Evolutionary conservation across 352 stramenopile species (phyloP).

Genomic region (Pythium diclinum): DNA sequence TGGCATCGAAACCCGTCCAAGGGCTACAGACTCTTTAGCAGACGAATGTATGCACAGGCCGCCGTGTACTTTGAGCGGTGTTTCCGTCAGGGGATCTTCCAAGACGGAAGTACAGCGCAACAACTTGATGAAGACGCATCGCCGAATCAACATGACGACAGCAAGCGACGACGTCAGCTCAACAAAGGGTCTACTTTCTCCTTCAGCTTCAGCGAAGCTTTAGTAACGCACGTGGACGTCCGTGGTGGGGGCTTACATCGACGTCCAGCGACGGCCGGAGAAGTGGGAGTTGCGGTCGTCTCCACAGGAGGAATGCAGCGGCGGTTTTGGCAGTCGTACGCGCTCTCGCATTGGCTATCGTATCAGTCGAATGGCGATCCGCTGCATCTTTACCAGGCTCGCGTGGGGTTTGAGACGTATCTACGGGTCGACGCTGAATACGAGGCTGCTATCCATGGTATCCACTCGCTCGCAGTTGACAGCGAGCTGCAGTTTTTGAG

Average conservation of each 20-base stretch:
- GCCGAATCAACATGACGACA: not conserved
- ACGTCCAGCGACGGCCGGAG: slow-evolving; percentile 5
- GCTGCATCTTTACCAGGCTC: slow-evolving; percentile 41
- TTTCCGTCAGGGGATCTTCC: slow-evolving; percentile 39
- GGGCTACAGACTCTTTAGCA: slow-evolving; percentile 36
- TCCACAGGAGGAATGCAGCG: slow-evolving; percentile 24
- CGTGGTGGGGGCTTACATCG: not conserved
- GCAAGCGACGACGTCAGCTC: not conserved
- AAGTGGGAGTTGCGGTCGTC: not conserved
- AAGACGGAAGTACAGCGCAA: not conserved
- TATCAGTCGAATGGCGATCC: slow-evolving; percentile 50
- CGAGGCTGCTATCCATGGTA: not conserved
- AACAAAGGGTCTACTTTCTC: slow-evolving; percentile 38
- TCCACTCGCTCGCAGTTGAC: not conserved
- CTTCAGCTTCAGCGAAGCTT: slow-evolving; percentile 46
- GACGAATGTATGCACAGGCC: slow-evolving; percentile 38
- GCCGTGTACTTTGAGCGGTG: slow-evolving; percentile 52
- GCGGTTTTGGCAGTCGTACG: slow-evolving; percentile 58
- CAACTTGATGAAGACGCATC: not conserved
- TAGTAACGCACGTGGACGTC: slow-evolving; percentile 17
- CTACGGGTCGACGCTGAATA: slow-evolving; percentile 16
- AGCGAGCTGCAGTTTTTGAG: slow-evolving; percentile 16
- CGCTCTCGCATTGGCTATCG: slow-evolving; percentile 44
- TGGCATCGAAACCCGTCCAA: slow-evolving; percentile 58
- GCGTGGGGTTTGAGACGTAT: slow-evolving; percentile 43